Conservation (phyloP, 1,284 basidiomycete species). For the Trichosporon sp. region DNA sequence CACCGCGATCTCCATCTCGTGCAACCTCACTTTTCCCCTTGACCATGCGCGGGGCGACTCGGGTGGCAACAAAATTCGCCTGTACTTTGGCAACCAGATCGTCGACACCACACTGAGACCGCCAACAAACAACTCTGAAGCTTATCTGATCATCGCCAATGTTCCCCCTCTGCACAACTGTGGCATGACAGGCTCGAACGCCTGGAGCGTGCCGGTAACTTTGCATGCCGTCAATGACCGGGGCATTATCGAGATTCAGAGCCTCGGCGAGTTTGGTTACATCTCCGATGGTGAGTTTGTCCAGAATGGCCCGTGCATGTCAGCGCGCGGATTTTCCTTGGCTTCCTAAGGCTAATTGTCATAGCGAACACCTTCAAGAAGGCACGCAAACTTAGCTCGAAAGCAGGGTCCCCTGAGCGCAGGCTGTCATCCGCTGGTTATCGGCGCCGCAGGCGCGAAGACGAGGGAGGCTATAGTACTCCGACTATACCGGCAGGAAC, state of each 20-base stretch:
- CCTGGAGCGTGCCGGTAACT: conserved; percentile 26
- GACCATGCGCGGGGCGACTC: conserved; percentile 1
- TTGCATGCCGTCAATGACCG: conserved; percentile 35
- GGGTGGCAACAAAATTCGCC: conserved; percentile 21
- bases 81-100: conserved; percentile 30
- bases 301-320: not conserved
- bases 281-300: conserved; percentile 10
- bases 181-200: not conserved
- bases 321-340: not conserved
- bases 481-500: conserved; percentile 5
- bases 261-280: conserved; percentile 32
- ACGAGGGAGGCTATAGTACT: conserved; percentile 1
- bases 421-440: conserved; percentile 1
- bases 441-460: conserved; percentile 7
- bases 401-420: conserved; percentile 6
- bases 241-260: conserved; percentile 28
- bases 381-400: conserved; percentile 11
- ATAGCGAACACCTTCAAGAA: conserved; percentile 7
- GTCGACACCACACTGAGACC: conserved; percentile 31
- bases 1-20: conserved; percentile 26
- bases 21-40: conserved; percentile 25
- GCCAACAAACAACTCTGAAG: not conserved
- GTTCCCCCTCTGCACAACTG: conserved; percentile 2
- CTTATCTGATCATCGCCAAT: conserved; percentile 5
- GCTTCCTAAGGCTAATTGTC: not conserved